Evolutionary conservation across 2,329 filamentous ascomycete species (phyloP), one percentile per base, ranked within the genome.

Genomic region (Cercospora berteroae): DNA sequence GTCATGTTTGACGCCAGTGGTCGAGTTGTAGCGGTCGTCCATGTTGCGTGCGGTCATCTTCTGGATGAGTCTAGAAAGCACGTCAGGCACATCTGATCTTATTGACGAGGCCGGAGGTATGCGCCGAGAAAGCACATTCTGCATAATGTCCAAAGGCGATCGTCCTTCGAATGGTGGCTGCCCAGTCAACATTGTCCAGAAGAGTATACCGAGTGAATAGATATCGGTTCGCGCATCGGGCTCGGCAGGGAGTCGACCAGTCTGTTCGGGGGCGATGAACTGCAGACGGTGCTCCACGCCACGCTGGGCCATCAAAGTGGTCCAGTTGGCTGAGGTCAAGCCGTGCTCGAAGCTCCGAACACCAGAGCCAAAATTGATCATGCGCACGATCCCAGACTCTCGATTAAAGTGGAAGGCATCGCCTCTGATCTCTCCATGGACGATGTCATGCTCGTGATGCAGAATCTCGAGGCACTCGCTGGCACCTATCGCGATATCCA

Each of bases 231-330:
- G 87, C 52, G 87, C 92, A 79, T 97, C 94, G 1, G 94, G 94
- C 78, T 97, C 94, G 3, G 92, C 93, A 2, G 93, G 92, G 86
- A 97, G 90, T 20, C 94, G 89, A 13, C 94, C 94, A 2, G 94
- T 97, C 81, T 97, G 94, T 77, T 98, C 94, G 0, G 94, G 94
- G 57, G 93, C 94, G 76, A 97, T 96, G 76, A 93, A 97, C 61
- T 94, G 88, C 20, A 98, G 83, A 79, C 96, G 97, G 76, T 94
- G 90, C 80, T 93, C 93, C 48, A 93, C 92, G 2, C 94, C 94
- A 7, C 93, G 81, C 77, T 97, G 92, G 67, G 90, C 90, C 12
- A 92, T 94, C 9, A 97, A 81, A 0, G 87, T 86, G 10, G 90
- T 91, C 94, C 94, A 98, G 36, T 93, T 93, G 20, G 91, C 90